Conservation (phyloP, 108 stramenopile species). For the Pseudonitzschia multiseries region DNA sequence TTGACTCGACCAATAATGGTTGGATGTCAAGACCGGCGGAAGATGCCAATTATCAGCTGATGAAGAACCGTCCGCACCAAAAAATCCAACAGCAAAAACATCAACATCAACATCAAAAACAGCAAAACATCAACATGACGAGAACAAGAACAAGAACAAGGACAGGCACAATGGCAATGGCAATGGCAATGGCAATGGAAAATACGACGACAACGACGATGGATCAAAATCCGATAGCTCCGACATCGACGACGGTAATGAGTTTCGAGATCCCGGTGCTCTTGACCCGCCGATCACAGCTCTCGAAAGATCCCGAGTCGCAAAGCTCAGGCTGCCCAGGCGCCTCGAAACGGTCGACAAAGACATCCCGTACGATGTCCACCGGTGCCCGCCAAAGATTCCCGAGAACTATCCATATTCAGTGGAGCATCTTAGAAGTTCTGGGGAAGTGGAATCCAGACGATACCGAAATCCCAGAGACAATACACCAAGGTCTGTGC, state of each 20-base stretch:
- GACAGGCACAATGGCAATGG: too few species aligned
- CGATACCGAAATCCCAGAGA: slow-evolving; percentile 42
- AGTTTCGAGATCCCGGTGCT: background rate
- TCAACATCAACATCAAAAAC: too few species aligned
- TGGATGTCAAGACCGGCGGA: background rate
- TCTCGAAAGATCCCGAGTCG: background rate
- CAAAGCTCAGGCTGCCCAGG: background rate
- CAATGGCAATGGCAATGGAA: background rate
- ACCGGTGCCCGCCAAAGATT: slow-evolving; percentile 54
- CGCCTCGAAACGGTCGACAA: slow-evolving; percentile 1
- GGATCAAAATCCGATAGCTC: background rate
- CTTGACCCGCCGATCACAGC: background rate
- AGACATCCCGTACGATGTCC: slow-evolving; percentile 47
- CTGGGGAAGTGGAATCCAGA: slow-evolving; percentile 68
- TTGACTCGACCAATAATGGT: background rate
- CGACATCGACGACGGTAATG: background rate
- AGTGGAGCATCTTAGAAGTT: slow-evolving; percentile 60
- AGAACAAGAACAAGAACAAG: too few species aligned
- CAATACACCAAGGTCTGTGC: slow-evolving; percentile 74
- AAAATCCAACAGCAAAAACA: too few species aligned
- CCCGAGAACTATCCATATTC: slow-evolving; percentile 55
- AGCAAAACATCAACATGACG: too few species aligned
- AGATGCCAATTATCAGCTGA: background rate
- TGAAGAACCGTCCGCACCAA: background rate
- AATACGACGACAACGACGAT: background rate